Percentiles rank a stretch among this genome's conserved stretches.
Conservation (phyloP, 495 filamentous ascomycete species). For the Aspergillus carlsbadensis region DNA sequence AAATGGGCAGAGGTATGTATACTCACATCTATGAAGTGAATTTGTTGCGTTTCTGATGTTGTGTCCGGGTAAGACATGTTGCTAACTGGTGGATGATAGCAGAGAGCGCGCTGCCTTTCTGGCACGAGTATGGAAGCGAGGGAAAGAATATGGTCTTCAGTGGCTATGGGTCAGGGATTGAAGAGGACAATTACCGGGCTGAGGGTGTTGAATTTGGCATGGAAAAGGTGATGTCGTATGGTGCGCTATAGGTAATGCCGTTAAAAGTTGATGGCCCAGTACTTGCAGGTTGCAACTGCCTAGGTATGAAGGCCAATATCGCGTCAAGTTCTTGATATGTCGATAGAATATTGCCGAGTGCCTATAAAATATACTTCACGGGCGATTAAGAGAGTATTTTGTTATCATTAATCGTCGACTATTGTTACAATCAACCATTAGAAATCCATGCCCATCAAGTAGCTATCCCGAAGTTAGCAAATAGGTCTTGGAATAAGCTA, state of each 20-base stretch:
- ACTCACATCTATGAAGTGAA: not conserved
- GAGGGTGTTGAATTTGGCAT: not conserved
- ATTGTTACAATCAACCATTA: conserved; percentile 28
- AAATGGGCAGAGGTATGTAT: not conserved
- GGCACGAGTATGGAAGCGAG: not conserved
- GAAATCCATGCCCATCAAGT: conserved; percentile 89
- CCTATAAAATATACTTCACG: not conserved
- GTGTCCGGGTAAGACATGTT: not conserved
- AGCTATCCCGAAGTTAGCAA: conserved; percentile 49
- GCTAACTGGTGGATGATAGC: not conserved
- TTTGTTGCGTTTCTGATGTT: not conserved
- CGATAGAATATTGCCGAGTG: not conserved
- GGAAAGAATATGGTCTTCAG: not conserved
- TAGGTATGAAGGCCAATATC: too few relatives aligned
- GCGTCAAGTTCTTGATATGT: too few relatives aligned
- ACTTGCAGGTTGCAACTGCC: too few relatives aligned
- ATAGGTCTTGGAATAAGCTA: not conserved
- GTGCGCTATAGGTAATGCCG: not conserved
- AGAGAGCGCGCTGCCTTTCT: not conserved
- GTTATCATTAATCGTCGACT: conserved; percentile 35
- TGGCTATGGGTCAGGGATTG: not conserved
- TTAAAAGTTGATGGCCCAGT: too few relatives aligned
- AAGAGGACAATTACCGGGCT: not conserved
- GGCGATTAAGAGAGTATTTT: conserved; percentile 17
- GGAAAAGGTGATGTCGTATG: not conserved